A percentile compares a stretch with the other conserved stretches of the same genome.
Conservation (phyloP, 1,284 basidiomycete genomes). For the Coniophora puteana region DNA sequence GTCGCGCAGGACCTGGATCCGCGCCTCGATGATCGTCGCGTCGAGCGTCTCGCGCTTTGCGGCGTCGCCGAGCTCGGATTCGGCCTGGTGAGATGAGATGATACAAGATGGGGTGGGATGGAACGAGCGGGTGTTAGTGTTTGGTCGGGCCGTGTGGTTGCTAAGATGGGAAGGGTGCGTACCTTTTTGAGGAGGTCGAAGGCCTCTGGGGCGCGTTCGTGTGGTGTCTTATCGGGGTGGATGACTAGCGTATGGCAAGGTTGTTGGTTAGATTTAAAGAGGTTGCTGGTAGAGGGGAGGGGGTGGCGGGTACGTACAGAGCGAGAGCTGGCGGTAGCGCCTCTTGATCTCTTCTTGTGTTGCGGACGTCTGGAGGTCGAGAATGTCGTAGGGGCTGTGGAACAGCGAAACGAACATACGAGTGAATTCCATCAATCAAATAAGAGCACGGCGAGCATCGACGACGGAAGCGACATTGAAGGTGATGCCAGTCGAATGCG, state of each 20-base stretch:
- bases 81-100: conserved; percentile 47
- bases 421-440: too few relatives aligned
- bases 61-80: conserved; percentile 73
- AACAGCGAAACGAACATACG: background rate
- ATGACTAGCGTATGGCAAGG: conserved; percentile 57
- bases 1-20: conserved; percentile 55
- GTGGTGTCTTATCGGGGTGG: conserved; percentile 82
- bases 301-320: conserved; percentile 52
- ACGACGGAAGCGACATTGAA: background rate
- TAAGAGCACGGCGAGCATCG: background rate
- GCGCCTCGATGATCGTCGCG: conserved; percentile 70
- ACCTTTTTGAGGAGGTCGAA: conserved; percentile 86
- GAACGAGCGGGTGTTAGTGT: background rate
- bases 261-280: conserved; percentile 20
- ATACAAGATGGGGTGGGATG: background rate
- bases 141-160: background rate
- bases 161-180: conserved; percentile 8
- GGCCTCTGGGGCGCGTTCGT: conserved; percentile 75
- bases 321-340: conserved; percentile 75
- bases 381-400: conserved; percentile 71
- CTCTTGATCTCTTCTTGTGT: conserved; percentile 75
- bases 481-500: too few relatives aligned
- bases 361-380: conserved; percentile 62
- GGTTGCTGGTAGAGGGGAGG: conserved; percentile 3
- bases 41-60: conserved; percentile 75